Conservation (phyloP, 2,329 filamentous ascomycete genomes). For the Ascochyta koolunga region DNA sequence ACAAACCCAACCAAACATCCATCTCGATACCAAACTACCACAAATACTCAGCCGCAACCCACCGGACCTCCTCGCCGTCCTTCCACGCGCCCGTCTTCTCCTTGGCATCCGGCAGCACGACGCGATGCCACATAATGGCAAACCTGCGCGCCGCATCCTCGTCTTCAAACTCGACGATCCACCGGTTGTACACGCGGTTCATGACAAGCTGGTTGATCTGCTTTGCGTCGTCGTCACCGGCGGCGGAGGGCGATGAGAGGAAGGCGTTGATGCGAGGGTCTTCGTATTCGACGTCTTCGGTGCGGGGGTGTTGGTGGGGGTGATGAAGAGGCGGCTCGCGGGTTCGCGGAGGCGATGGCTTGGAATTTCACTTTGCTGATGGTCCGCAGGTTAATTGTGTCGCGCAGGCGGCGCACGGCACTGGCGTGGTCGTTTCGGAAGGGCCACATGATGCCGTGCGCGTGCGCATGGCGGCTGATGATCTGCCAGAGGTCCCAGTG, state of each 20-base stretch:
- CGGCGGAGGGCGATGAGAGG: conserved; percentile 17
- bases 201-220: conserved; percentile 37
- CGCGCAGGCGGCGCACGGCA: conserved; percentile 36
- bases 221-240: conserved; percentile 14
- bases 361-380: conserved; percentile 16
- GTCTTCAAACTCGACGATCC: conserved; percentile 64
- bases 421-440: conserved; percentile 29
- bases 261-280: conserved; percentile 23
- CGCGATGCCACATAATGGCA: conserved; percentile 59
- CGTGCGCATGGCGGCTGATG: conserved; percentile 38
- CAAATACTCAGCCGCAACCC: conserved; percentile 56
- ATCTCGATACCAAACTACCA: conserved; percentile 53
- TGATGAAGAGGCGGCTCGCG: conserved; percentile 26
- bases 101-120: conserved; percentile 47
- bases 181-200: conserved; percentile 51
- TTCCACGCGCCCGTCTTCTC: conserved; percentile 28
- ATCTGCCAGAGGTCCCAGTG: conserved; percentile 36
- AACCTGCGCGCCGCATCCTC: conserved; percentile 61
- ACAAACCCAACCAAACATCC: no score
- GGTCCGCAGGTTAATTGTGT: conserved; percentile 32
- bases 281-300: conserved; percentile 16
- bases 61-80: conserved; percentile 46
- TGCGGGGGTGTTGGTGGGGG: not conserved
- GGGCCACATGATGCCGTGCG: conserved; percentile 43
- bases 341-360: conserved; percentile 25